Base-by-base conservation (phyloP, 73 alveolate species). In the Stentor coeruleus region DNA sequence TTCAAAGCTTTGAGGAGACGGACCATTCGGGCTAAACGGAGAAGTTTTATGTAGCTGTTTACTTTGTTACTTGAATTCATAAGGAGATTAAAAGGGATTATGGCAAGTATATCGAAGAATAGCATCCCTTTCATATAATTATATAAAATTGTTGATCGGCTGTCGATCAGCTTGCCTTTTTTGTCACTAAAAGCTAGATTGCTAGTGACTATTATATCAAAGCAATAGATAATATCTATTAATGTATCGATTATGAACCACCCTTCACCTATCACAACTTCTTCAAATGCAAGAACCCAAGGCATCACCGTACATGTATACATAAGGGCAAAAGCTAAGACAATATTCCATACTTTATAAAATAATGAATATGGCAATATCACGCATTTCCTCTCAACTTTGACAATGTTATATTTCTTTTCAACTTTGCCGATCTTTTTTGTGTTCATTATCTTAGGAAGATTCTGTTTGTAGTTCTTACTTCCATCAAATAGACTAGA, bases 251-350 rank as follows among this genome's bases (percentile, higher is more conserved):
- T 49, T 6, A 11, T 11, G 20, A 49, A 20, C 66, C 66, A 49
- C 6, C 28, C 28, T 11, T 20, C 20, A 6, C 28, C 20, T 20
- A 11, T 49, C 28, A 20, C 6, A 49, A 11, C 20, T 20, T 11
- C 66, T 20, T 49, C 66, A 49, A 49, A 49, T 11, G 66, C 66
- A 6, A 49, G 66, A 11, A 49, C 66, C 66, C 66, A 49, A 49
- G 66, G 66, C 66, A 49, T 49, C 28, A 49, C 66, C 20, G 66
- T 49, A 20, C 66, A 49, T 49, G 66, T 49, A 49, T 49, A 49
- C 6, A 49, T 6, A 6, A 49, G 66, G 28, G 66, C 6, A 49
- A 49, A 20, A 49, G 28, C 6, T 11, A 49, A 20, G 28, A 49
- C 20, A 6, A 49, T 6, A 49, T 49, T 49, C 66, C 66, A 49